Percentiles rank a stretch among this genome's conserved stretches.
Conservation (phyloP, 108 stramenopile genomes). For the Skeletonema menzelii region DNA sequence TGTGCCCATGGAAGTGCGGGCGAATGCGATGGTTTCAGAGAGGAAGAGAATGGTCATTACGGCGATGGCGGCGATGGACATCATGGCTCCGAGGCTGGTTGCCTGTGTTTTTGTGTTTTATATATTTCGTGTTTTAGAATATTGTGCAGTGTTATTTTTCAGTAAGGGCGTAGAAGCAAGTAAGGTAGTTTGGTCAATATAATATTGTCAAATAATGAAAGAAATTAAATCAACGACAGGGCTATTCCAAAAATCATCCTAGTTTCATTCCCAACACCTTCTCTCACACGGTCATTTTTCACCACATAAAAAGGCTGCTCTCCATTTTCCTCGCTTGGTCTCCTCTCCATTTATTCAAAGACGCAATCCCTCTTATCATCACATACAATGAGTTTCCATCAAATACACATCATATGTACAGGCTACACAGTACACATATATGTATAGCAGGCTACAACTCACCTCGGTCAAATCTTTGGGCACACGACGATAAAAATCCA, state of each 20-base stretch:
- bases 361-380: not conserved
- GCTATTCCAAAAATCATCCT: not conserved
- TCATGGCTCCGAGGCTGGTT: conserved; percentile 81
- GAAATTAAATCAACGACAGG: not conserved
- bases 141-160: not conserved
- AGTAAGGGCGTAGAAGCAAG: not conserved
- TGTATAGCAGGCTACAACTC: conserved; percentile 14
- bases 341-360: not conserved
- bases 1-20: conserved; percentile 67
- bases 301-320: not conserved
- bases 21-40: conserved; percentile 90
- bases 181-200: not conserved
- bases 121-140: conserved; percentile 9
- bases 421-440: no score
- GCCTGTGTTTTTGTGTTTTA: conserved; percentile 52
- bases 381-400: not conserved
- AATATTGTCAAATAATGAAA: not conserved
- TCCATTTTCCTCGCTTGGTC: not conserved
- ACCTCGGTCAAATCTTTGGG: conserved; percentile 89
- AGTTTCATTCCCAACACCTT: not conserved
- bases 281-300: not conserved
- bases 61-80: conserved; percentile 74
- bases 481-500: conserved; percentile 85
- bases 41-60: conserved; percentile 90
- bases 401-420: not conserved